Percentiles rank a stretch among this genome's conserved stretches.
Evolutionary conservation across 371 early-diverging fungal species (phyloP).

Genomic region (Mortierella sp.): DNA sequence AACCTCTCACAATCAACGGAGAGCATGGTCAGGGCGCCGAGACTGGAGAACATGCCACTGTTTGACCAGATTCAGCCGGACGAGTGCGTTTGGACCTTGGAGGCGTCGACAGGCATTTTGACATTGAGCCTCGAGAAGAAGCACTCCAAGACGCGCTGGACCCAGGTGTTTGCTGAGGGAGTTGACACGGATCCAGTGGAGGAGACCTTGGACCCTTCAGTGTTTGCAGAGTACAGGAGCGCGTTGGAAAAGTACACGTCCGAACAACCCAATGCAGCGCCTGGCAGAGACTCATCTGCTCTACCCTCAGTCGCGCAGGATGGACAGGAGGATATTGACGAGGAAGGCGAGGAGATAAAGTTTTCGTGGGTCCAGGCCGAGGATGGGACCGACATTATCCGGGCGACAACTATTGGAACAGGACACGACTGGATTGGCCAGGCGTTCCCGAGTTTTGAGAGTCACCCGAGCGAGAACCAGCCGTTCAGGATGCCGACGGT

Average conservation of each 20-base stretch:
- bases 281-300: conserved; percentile 30
- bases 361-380: conserved; percentile 60
- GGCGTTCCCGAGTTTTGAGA: conserved; percentile 57
- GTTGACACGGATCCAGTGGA: conserved; percentile 69
- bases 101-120: conserved; percentile 64
- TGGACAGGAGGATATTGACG: conserved; percentile 80
- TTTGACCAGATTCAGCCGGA: conserved; percentile 69
- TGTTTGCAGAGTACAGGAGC: conserved; percentile 70
- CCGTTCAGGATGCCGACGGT: conserved; percentile 61
- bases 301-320: conserved; percentile 69
- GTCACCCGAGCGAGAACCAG: conserved; percentile 38
- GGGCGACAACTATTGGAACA: conserved; percentile 59
- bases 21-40: conserved; percentile 49
- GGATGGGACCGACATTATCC: conserved; percentile 51
- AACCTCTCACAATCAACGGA: conserved; percentile 29
- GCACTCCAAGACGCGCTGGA: conserved; percentile 79
- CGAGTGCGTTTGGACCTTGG: conserved; percentile 84
- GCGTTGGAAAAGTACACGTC: conserved; percentile 79
- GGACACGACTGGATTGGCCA: conserved; percentile 70
- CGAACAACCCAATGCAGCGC: conserved; percentile 44
- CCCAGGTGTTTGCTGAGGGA: conserved; percentile 78
- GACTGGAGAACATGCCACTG: conserved; percentile 53
- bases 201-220: conserved; percentile 79
- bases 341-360: conserved; percentile 66
- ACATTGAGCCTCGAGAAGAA: conserved; percentile 79